Base-by-base conservation (phyloP, 2,329 filamentous ascomycete genomes). In the Alternaria sp. region DNA sequence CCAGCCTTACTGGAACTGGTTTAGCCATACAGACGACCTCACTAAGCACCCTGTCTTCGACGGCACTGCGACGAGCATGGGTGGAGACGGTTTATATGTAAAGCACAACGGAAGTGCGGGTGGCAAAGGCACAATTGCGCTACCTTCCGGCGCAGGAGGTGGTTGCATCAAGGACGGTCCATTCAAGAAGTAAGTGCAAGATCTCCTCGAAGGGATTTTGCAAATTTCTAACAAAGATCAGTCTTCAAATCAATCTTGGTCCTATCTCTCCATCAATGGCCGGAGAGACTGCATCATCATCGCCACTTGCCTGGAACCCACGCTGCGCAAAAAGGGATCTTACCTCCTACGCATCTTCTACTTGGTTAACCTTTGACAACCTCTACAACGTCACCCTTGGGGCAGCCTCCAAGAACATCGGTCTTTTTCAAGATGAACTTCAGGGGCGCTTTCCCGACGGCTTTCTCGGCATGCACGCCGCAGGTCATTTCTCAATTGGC, bases 1-100 rank as follows among this genome's bases (percentile, higher is more conserved):
- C 39, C 72, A 76, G 46, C 79, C 79, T 3, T 85, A 85, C 73
- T 83, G 82, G 78, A 83, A 86, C 71, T 86, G 83, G 82, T 57
- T 65, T 24, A 54, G 55, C 18, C 47, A 65, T 26, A 61, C 63
- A 20, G 62, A 70, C 9, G 54, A 69, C 63, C 79, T 81, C 1
- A 66, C 74, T 5, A 61, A 56, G 7, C 66, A 62, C 4, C 69
- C 70, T 7, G 57, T 74, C n/a, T 72, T 74, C 24, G 69, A 74
- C 41, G 72, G 71, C 18, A 66, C 61, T 20, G 61, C 57, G 4
- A 67, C 66, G 16, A 83, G 80, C 54, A 73, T 86, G 64, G 63
- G 68, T 42, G 67, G 71, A 4, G 66, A 70, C 30, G 72, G 72
- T 3, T 49, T 48, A 1, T 59, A 30, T 44, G 57, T 59, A 4